These are phyloP conservation scores for Tetracladium marchalianum DNA, from an alignment of 495 filamentous ascomycete species.

Conservation along the genomic window DNA sequence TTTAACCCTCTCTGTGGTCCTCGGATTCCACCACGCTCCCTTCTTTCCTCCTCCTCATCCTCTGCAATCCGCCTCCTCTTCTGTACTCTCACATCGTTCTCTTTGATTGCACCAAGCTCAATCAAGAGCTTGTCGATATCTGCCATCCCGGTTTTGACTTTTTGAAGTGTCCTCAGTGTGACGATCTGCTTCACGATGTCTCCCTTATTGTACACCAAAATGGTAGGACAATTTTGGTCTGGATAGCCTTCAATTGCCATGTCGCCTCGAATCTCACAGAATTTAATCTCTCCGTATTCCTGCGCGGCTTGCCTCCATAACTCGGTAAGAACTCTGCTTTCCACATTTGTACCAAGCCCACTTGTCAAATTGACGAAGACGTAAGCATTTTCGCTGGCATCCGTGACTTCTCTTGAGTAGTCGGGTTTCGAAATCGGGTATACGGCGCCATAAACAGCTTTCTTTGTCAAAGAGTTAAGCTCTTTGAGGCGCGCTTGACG, in stretches of 20 bases:
- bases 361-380: constrained; percentile 86
- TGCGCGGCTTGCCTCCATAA: constrained; percentile 78
- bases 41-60: constrained; percentile 39
- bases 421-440: constrained; percentile 92
- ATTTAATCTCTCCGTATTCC: constrained; percentile 90
- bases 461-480: constrained; percentile 59
- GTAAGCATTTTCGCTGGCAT: constrained; percentile 59
- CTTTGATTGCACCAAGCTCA: constrained; percentile 65
- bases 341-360: constrained; percentile 62
- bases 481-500: constrained; percentile 76
- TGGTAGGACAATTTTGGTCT: constrained; percentile 88
- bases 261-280: constrained; percentile 88
- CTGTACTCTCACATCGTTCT: constrained; percentile 67
- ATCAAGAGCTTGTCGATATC: constrained; percentile 69
- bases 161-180: constrained; percentile 69
- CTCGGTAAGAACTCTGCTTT: constrained; percentile 71
- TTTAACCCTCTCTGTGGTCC: constrained; percentile 31
- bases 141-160: constrained; percentile 52
- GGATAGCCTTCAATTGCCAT: constrained; percentile 97
- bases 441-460: constrained; percentile 75
- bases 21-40: constrained; percentile 35
- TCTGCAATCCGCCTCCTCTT: constrained; percentile 49
- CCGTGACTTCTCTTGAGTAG: constrained; percentile 85
- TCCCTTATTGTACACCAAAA: constrained; percentile 82
- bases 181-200: constrained; percentile 86